phyloP scores from a whole-genome alignment of 2,329 filamentous ascomycete genomes.

The Lasiodiplodia theobromae region DNA sequence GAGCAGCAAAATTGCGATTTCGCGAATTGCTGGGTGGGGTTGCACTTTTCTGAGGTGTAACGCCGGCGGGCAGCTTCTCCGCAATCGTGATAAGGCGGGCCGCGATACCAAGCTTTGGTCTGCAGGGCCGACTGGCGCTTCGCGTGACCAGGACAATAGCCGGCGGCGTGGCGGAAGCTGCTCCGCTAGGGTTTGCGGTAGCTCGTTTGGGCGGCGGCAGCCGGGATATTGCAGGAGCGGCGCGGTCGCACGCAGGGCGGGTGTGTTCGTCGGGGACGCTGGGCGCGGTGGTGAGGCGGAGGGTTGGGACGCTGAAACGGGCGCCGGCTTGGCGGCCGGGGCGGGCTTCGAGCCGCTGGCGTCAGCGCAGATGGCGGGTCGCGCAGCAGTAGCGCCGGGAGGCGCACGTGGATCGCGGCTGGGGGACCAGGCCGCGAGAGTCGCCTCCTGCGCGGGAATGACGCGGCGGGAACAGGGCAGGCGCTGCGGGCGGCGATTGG shows the following conservation, averaged over 20 bases:
- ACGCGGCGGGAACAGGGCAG: constrained; percentile 4
- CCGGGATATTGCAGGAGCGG: neutral
- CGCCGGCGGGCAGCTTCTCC: constrained; percentile 12
- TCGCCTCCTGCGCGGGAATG: neutral
- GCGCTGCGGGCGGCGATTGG: constrained; percentile 16
- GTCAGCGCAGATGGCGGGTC: constrained; percentile 11
- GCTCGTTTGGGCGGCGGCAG: neutral
- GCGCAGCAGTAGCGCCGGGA: constrained; percentile 26
- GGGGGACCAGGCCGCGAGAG: neutral
- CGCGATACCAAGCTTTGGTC: constrained; percentile 21
- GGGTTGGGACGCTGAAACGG: constrained; percentile 11
- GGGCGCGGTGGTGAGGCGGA: neutral
- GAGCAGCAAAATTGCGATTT: constrained; percentile 12
- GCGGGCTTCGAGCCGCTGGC: constrained; percentile 24
- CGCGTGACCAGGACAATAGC: constrained; percentile 13
- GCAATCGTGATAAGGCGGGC: constrained; percentile 23
- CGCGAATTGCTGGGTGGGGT: constrained; percentile 13
- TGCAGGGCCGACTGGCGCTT: constrained; percentile 16
- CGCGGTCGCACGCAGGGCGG: constrained; percentile 3
- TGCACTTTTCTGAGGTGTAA: constrained; percentile 14
- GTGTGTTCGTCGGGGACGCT: neutral
- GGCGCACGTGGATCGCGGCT: constrained; percentile 26
- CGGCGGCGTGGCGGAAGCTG: constrained; percentile 6
- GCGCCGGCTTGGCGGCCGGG: constrained; percentile 6
- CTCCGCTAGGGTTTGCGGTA: constrained; percentile 4